Percentiles rank a stretch among this genome's conserved stretches.
phyloP scores from a whole-genome alignment of 495 filamentous ascomycete genomes.

The Peziza echinospora region DNA sequence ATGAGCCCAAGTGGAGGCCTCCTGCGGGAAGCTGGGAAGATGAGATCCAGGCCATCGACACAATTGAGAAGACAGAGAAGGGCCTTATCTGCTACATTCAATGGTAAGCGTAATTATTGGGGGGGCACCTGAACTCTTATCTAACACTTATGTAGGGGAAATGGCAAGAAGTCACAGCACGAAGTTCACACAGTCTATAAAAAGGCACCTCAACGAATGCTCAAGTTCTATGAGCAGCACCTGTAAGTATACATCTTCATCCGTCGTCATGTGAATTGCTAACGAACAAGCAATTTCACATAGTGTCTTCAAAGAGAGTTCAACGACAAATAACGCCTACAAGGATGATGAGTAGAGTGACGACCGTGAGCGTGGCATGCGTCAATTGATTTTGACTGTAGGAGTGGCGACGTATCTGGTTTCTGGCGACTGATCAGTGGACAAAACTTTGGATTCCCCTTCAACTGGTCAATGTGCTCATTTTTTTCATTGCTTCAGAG shows the following conservation, averaged over 20 bases:
- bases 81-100: slow-evolving; percentile 19
- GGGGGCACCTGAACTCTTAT: no score
- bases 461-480: no score
- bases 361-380: no score
- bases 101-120: no score
- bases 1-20: slow-evolving; percentile 27
- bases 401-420: no score
- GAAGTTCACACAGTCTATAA: slow-evolving; percentile 32
- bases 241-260: slow-evolving; percentile 11
- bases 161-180: slow-evolving; percentile 38
- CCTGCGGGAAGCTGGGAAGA: slow-evolving; percentile 38
- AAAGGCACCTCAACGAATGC: slow-evolving; percentile 40
- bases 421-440: no score
- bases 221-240: slow-evolving; percentile 38
- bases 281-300: background rate
- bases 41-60: slow-evolving; percentile 31
- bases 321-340: background rate
- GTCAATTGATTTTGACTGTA: no score
- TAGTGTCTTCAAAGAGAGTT: background rate
- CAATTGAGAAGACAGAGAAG: slow-evolving; percentile 30
- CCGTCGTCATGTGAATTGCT: background rate
- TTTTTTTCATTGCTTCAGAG: no score
- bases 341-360: background rate
- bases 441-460: no score
- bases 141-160: slow-evolving; percentile 29